Conservation (phyloP, 2,329 filamentous ascomycete species). For the Laburnicola sp. region DNA sequence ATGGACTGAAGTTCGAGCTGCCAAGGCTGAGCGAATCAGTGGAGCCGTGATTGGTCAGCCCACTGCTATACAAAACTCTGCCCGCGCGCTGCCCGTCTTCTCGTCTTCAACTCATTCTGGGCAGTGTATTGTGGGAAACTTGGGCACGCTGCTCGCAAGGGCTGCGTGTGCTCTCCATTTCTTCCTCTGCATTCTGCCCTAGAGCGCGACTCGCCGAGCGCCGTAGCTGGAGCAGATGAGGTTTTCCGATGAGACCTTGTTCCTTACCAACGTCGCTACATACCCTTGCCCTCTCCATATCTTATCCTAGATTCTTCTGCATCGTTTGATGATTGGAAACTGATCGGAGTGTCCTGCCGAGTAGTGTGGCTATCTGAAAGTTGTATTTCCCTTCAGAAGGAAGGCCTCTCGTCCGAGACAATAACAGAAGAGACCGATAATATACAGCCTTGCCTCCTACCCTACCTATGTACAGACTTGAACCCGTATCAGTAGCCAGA, state of each 20-base stretch:
- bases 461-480: no score
- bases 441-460: no score
- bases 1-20: slow-evolving; percentile 20
- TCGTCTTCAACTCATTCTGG: slow-evolving; percentile 60
- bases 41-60: slow-evolving; percentile 38
- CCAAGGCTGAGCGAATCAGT: slow-evolving; percentile 14
- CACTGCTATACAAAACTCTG: slow-evolving; percentile 33
- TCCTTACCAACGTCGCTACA: slow-evolving; percentile 71
- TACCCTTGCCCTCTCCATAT: no score
- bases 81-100: slow-evolving; percentile 24
- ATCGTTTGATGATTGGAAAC: no score
- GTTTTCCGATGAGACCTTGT: slow-evolving; percentile 61
- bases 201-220: slow-evolving; percentile 59
- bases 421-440: no score
- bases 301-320: not conserved
- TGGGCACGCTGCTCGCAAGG: slow-evolving; percentile 39
- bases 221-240: slow-evolving; percentile 69
- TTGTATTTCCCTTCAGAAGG: no score
- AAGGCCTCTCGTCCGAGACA: no score
- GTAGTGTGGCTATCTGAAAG: no score
- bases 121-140: slow-evolving; percentile 67
- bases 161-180: slow-evolving; percentile 45
- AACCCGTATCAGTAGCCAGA: no score
- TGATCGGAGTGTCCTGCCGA: no score
- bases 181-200: slow-evolving; percentile 66